phyloP scores from a whole-genome alignment of 2,329 filamentous ascomycete species.

The Talaromyces funiculosus region DNA sequence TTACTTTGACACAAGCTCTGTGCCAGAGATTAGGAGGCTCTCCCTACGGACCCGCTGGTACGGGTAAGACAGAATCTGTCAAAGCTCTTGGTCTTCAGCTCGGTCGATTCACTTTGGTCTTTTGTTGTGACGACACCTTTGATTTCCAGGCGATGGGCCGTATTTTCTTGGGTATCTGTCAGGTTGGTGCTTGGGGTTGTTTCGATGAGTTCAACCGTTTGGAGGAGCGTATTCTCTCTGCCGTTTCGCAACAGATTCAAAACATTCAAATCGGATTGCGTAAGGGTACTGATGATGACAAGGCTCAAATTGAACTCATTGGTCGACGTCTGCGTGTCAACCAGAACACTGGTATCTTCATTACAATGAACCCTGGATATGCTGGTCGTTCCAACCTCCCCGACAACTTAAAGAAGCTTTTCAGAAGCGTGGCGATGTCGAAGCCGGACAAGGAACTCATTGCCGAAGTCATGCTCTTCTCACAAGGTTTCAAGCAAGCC shows the following conservation, averaged over 20 bases:
- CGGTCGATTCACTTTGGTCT: constrained; percentile 94
- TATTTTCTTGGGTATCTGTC: constrained; percentile 98
- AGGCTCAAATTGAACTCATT: constrained; percentile 87
- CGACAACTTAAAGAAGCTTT: constrained; percentile 98
- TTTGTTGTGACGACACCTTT: constrained; percentile 99
- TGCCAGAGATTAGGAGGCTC: constrained; percentile 94
- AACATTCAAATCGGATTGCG: constrained; percentile 97
- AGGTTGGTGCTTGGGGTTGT: constrained; percentile 98
- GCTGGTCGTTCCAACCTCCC: constrained; percentile 95
- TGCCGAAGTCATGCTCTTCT: constrained; percentile 99
- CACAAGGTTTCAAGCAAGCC: constrained; percentile 95
- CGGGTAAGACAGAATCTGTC: constrained; percentile 97
- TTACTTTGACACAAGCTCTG: constrained; percentile 91
- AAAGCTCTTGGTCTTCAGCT: constrained; percentile 96
- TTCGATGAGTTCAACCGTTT: constrained; percentile 99
- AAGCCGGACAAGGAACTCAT: constrained; percentile 99
- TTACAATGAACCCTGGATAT: constrained; percentile 99
- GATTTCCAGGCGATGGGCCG: constrained; percentile 99
- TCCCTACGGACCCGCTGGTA: constrained; percentile 94
- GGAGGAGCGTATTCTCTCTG: constrained; percentile 94
- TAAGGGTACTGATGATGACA: constrained; percentile 72
- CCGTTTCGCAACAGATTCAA: constrained; percentile 97
- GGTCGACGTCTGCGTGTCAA: constrained; percentile 87
- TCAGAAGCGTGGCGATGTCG: constrained; percentile 98
- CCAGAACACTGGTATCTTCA: constrained; percentile 94